These are phyloP conservation scores for Chytriomyces sp. DNA, from an alignment of 192 early-diverging fungal species.

Conservation along the genomic window DNA sequence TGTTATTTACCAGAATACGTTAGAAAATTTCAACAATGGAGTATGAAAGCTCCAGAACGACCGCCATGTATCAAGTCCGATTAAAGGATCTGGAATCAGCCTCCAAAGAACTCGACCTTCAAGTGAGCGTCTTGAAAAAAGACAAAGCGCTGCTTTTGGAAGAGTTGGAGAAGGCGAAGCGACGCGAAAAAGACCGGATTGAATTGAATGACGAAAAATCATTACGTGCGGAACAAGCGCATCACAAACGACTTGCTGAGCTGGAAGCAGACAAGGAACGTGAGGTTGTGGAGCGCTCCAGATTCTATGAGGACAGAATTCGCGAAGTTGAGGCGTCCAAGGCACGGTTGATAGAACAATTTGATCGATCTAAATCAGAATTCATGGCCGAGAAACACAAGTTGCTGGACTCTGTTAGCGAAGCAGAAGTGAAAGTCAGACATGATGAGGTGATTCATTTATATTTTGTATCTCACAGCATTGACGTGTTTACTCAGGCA, in stretches of 20 bases:
- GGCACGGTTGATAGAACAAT: conserved; percentile 3
- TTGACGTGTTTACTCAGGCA: conserved; percentile 24
- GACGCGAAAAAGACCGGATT: conserved; percentile 32
- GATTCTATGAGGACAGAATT: conserved; percentile 21
- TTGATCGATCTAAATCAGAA: conserved; percentile 22
- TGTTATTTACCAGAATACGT: not conserved
- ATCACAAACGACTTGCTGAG: not conserved
- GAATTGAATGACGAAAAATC: conserved; percentile 17
- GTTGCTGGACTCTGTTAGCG: conserved; percentile 10
- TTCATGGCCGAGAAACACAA: conserved; percentile 29
- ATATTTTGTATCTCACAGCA: no score
- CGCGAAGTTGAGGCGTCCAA: not conserved
- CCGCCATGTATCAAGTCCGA: conserved; percentile 6
- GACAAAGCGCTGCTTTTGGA: conserved; percentile 50
- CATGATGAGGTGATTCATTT: conserved; percentile 16
- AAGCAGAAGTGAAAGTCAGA: conserved; percentile 20
- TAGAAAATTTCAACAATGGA: conserved; percentile 36
- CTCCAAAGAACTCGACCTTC: conserved; percentile 38
- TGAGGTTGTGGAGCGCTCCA: not conserved
- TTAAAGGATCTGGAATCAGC: conserved; percentile 45
- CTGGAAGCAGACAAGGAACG: conserved; percentile 22
- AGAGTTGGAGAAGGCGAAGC: conserved; percentile 46
- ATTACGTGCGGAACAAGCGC: conserved; percentile 2
- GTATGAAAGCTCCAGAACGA: conserved; percentile 10
- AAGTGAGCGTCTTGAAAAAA: conserved; percentile 42